Evolutionary conservation across 805 yeast genomes (phyloP).

Genomic region (Yarrowia divulgata): DNA sequence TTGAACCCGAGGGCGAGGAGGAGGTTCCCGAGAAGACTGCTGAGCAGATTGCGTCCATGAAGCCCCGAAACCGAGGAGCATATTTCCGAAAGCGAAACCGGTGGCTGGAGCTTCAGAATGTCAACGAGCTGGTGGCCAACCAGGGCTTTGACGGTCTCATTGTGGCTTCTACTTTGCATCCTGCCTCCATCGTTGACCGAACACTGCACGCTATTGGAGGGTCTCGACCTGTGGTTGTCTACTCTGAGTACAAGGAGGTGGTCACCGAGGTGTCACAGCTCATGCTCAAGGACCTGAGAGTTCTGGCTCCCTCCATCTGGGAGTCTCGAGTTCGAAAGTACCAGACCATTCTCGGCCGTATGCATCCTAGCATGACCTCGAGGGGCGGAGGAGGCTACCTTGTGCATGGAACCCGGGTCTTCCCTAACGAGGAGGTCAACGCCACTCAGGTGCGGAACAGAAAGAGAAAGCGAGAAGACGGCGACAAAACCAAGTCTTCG

Average conservation of each 20-base stretch:
- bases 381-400: slow-evolving; percentile 92
- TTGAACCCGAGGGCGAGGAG: slow-evolving; percentile 74
- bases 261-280: slow-evolving; percentile 75
- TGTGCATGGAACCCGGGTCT: slow-evolving; percentile 77
- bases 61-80: slow-evolving; percentile 66
- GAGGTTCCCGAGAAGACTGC: slow-evolving; percentile 54
- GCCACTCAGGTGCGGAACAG: slow-evolving; percentile 35
- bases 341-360: slow-evolving; percentile 91
- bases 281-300: slow-evolving; percentile 69
- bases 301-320: slow-evolving; percentile 80
- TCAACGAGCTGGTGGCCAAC: slow-evolving; percentile 54
- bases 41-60: slow-evolving; percentile 63
- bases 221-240: slow-evolving; percentile 84
- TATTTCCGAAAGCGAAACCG: slow-evolving; percentile 71
- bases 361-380: slow-evolving; percentile 95
- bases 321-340: slow-evolving; percentile 85
- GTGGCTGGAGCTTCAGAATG: slow-evolving; percentile 53
- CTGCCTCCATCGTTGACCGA: slow-evolving; percentile 67
- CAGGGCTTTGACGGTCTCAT: slow-evolving; percentile 78
- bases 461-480: slow-evolving; percentile 34
- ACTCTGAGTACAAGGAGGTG: slow-evolving; percentile 80
- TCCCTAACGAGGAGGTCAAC: slow-evolving; percentile 55
- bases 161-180: slow-evolving; percentile 73
- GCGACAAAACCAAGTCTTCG: slow-evolving; percentile 13
- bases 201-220: slow-evolving; percentile 76